A percentile compares a stretch with the other conserved stretches of the same genome.
These are phyloP conservation scores for Tagetes patula DNA, from an alignment of 129 eudicot genomes.

Conservation along the genomic window DNA sequence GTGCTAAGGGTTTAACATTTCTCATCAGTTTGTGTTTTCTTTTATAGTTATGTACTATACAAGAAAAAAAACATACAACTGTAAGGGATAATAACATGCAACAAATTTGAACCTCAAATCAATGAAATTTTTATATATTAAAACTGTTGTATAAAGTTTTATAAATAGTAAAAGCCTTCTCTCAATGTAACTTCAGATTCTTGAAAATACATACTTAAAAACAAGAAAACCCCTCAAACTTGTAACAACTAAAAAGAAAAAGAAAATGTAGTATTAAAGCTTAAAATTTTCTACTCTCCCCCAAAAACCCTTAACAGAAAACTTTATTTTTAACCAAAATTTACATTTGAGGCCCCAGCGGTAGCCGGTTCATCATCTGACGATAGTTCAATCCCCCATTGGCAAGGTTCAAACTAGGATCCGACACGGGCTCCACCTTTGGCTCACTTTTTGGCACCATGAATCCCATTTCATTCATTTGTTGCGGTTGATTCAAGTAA, in stretches of 20 bases:
- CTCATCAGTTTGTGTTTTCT: no score
- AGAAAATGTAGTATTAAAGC: slow-evolving; percentile 19
- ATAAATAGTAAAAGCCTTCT: slow-evolving; percentile 29
- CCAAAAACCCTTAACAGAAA: slow-evolving; percentile 14
- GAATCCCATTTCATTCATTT: slow-evolving; percentile 49
- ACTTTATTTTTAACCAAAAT: slow-evolving; percentile 24
- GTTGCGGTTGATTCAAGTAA: slow-evolving; percentile 38
- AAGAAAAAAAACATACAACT: no score
- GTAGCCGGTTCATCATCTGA: slow-evolving; percentile 59
- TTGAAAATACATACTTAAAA: slow-evolving; percentile 17
- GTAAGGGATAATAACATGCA: no score
- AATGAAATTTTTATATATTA: slow-evolving; percentile 1
- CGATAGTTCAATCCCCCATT: slow-evolving; percentile 51
- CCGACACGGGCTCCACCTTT: slow-evolving; percentile 62
- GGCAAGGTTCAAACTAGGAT: slow-evolving; percentile 44
- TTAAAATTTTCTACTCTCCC: slow-evolving; percentile 34
- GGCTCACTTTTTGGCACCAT: slow-evolving; percentile 72
- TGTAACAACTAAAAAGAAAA: slow-evolving; percentile 28
- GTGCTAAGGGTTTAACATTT: no score
- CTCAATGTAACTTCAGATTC: slow-evolving; percentile 33
- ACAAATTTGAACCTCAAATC: slow-evolving; percentile 3
- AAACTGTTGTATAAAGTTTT: slow-evolving; percentile 34
- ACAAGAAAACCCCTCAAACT: slow-evolving; percentile 30
- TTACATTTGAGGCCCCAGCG: slow-evolving; percentile 84
- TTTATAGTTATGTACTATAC: no score